phyloP scores from a whole-genome alignment of 164 flowering plant genomes.

The Liriodendron chinense region DNA sequence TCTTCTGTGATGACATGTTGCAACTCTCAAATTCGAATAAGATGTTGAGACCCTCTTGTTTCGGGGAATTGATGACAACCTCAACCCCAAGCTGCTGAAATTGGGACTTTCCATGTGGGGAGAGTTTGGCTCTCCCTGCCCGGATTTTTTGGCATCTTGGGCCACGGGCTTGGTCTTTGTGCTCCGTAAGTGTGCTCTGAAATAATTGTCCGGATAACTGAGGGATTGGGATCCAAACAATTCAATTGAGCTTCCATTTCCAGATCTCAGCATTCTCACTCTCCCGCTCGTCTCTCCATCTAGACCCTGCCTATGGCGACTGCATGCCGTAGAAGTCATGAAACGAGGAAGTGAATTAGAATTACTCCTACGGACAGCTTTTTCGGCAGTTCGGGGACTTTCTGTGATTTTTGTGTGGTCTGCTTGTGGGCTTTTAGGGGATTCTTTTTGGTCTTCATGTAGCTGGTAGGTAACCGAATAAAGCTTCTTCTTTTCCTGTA shows the following conservation, averaged over 20 bases:
- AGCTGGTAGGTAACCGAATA: constrained; percentile 17
- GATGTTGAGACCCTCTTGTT: constrained; percentile 42
- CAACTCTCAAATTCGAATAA: constrained; percentile 38
- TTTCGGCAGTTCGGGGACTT: constrained; percentile 29
- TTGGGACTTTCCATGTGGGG: constrained; percentile 24
- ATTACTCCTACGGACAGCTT: constrained; percentile 16
- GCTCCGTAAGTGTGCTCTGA: constrained; percentile 30
- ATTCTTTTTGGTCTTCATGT: constrained; percentile 27
- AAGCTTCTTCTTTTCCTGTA: constrained; percentile 48
- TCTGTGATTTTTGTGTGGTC: constrained; percentile 22
- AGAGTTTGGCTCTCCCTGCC: constrained; percentile 25
- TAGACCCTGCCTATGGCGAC: constrained; percentile 54
- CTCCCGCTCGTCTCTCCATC: constrained; percentile 40
- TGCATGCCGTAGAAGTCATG: constrained; percentile 72
- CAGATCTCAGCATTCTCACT: constrained; percentile 32
- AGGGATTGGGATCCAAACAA: constrained; percentile 56
- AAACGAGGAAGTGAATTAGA: constrained; percentile 57
- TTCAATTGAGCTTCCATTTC: constrained; percentile 39
- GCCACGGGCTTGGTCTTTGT: constrained; percentile 19
- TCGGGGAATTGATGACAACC: constrained; percentile 22
- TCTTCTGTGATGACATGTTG: constrained; percentile 46
- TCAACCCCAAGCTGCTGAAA: constrained; percentile 21
- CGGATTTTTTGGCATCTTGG: constrained; percentile 17
- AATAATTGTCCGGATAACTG: constrained; percentile 42
- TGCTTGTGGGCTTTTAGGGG: constrained; percentile 22